These are phyloP conservation scores for Gossypium trilobum DNA, from an alignment of 441 rosid genomes.

Conservation along the genomic window DNA sequence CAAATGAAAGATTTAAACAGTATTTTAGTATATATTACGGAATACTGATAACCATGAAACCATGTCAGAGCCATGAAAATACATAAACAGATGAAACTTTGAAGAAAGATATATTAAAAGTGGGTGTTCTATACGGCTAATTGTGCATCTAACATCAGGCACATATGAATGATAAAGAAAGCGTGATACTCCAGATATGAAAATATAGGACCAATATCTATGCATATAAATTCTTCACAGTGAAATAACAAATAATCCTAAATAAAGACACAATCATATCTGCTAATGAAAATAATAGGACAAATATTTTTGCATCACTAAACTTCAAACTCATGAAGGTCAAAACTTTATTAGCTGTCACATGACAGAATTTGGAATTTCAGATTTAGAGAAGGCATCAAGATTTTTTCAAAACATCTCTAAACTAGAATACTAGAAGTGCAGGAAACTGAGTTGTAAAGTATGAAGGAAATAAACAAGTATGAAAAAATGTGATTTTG, in stretches of 20 bases:
- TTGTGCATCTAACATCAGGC: background rate
- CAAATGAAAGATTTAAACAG: background rate
- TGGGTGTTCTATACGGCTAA: background rate
- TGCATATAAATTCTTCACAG: background rate
- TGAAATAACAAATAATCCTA: background rate
- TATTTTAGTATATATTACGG: background rate
- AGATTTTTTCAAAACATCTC: background rate
- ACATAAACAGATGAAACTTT: background rate
- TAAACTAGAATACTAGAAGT: background rate
- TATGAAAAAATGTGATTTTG: background rate
- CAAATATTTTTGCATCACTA: background rate
- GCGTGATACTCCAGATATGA: background rate
- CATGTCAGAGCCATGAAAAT: background rate
- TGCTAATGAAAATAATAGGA: background rate
- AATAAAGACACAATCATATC: background rate
- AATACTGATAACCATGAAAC: background rate
- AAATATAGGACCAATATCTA: background rate
- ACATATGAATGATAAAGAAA: background rate
- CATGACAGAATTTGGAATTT: background rate
- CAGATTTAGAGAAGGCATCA: background rate
- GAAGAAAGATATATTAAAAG: background rate
- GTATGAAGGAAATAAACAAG: background rate
- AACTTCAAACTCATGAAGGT: constrained; percentile 2
- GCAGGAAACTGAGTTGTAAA: background rate
- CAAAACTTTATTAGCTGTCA: background rate